A percentile compares a stretch with the other conserved stretches of the same genome.
Conservation (phyloP, 352 stramenopile genomes). For the Phytophthora sp. region DNA sequence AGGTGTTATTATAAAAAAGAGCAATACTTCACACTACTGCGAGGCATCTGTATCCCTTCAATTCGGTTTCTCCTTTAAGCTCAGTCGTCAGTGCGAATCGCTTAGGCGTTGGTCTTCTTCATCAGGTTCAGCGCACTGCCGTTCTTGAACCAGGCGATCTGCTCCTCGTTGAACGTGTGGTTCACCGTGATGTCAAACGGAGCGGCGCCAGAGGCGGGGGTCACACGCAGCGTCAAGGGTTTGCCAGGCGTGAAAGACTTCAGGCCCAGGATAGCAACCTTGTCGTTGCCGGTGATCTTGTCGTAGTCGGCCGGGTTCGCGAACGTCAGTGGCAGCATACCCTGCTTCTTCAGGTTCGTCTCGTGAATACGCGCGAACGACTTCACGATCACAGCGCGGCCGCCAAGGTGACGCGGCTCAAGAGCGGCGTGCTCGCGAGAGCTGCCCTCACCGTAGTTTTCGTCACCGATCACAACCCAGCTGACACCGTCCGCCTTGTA, state of each 20-base stretch:
- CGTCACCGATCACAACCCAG: conserved; percentile 94
- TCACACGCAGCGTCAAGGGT: conserved; percentile 85
- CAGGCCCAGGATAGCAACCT: conserved; percentile 91
- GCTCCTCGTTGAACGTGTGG: conserved; percentile 95
- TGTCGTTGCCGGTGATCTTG: conserved; percentile 92
- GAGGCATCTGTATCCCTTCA: conserved; percentile 41
- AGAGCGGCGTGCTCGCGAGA: conserved; percentile 93
- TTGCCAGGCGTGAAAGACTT: conserved; percentile 87
- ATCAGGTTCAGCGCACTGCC: conserved; percentile 95
- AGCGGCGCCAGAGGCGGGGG: conserved; percentile 57
- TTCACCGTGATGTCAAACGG: conserved; percentile 92
- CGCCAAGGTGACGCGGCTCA: conserved; percentile 91
- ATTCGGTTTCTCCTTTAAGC: conserved; percentile 34
- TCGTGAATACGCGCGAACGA: conserved; percentile 96
- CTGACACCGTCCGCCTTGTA: conserved; percentile 92
- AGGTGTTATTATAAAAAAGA: conserved; percentile 53
- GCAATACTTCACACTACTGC: conserved; percentile 48
- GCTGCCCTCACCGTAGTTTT: conserved; percentile 95
- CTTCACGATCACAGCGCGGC: conserved; percentile 92
- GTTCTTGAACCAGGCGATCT: conserved; percentile 96
- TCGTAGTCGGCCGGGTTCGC: conserved; percentile 93
- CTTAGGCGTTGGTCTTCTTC: conserved; percentile 89
- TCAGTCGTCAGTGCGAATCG: conserved; percentile 29
- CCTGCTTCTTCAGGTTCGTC: conserved; percentile 97
- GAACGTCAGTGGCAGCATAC: conserved; percentile 94